Base-by-base conservation (phyloP, 2,329 filamentous ascomycete species). In the Cordyceps militaris region DNA sequence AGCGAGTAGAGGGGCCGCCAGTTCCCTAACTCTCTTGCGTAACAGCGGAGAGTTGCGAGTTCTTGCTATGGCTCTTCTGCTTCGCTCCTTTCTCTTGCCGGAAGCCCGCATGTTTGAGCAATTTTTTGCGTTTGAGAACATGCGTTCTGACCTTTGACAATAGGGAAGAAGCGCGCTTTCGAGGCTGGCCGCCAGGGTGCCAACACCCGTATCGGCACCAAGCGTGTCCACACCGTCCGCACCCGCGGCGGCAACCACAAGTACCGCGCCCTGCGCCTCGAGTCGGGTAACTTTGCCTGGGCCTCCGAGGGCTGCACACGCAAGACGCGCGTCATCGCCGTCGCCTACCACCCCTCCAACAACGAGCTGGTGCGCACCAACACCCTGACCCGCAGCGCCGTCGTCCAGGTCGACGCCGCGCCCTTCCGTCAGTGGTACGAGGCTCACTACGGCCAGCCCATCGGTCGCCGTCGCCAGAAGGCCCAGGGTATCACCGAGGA, bases 371-470 rank as follows among this genome's bases (percentile, higher is more conserved):
- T 99, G 84, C 94, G 94, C 75, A 99, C 94, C 80, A 99, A 99
- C 88, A 97, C 94, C 82, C 86, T 99, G 77, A 99, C 94, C 85
- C 95, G 92, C 83, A 91, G 91, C 74, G 94, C 94, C 81, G 90
- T 99, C 73, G 90, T 99, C 77, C 94, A 99, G 85, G 83, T 99
- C 80, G 94, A 99, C 79, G 94, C 95, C 71, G 91, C 94, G 65
- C 94, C 94, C 69, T 99, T 99, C 90, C 86, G 94, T 77, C 93
- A 97, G 83, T 99, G 94, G 94, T 99, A 96, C 82, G 94, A 99
- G 87, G 91, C 94, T 69, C 94, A 99, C 88, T 99, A 99, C 85
- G 94, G 94, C 75, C 84, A 90, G 79, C 70, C 82, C 70, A 75
- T 99, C 65, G 94, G 94, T 76, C 89, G 92, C 71, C 88, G 88